phyloP scores from a whole-genome alignment of 768 basidiomycete genomes.

The Gelatoporia subvermispora region DNA sequence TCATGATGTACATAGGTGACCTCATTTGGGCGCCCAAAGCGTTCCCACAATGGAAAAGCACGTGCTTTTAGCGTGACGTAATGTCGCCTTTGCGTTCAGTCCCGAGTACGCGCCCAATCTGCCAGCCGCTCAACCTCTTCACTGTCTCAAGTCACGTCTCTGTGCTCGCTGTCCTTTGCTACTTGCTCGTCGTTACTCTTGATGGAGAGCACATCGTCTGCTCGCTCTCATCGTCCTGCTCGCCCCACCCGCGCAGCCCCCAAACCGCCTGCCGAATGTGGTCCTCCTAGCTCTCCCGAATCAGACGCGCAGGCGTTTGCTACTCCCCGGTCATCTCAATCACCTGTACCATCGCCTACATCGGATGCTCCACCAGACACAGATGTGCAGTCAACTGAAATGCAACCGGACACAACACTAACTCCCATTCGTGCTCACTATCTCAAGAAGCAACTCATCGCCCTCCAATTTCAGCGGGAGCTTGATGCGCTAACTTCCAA shows the following conservation, averaged over 20 bases:
- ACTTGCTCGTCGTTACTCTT: conserved; percentile 3
- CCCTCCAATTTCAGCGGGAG: conserved; percentile 81
- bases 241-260: conserved; percentile 10
- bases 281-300: conserved; percentile 4
- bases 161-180: conserved; percentile 4
- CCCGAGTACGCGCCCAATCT: neutral
- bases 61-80: conserved; percentile 4
- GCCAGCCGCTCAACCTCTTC: neutral
- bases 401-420: conserved; percentile 32
- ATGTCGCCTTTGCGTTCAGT: neutral
- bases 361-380: neutral
- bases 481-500: conserved; percentile 60
- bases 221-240: conserved; percentile 6
- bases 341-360: conserved; percentile 1
- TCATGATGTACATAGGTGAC: no score
- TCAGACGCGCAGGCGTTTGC: conserved; percentile 6
- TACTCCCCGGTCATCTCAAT: conserved; percentile 5
- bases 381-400: neutral
- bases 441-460: conserved; percentile 92
- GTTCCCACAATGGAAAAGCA: conserved; percentile 1
- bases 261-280: neutral
- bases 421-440: conserved; percentile 94
- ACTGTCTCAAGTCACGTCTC: neutral
- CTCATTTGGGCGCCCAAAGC: neutral
- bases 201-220: conserved; percentile 10